Evolutionary conservation across 2,329 filamentous ascomycete genomes (phyloP).

Genomic region (Ascocoryne sarcoides): DNA sequence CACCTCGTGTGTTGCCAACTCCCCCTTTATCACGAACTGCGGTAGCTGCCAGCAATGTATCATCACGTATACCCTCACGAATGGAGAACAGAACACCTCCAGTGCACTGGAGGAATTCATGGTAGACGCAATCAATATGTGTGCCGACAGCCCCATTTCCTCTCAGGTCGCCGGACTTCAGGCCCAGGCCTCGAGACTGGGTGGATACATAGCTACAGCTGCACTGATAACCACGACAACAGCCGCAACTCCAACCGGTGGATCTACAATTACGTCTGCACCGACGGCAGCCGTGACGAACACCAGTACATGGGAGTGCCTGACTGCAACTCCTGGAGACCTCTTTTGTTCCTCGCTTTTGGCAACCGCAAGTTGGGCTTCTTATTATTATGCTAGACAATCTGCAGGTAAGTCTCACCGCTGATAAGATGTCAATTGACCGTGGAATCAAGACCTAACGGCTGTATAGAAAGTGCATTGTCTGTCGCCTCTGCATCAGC

Average conservation of each 20-base stretch:
- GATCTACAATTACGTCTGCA: no score
- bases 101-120: conserved; percentile 5
- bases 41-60: conserved; percentile 21
- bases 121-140: conserved; percentile 13
- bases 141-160: conserved; percentile 10
- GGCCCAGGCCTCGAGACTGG: conserved; percentile 17
- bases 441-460: no score
- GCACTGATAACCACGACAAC: conserved; percentile 4
- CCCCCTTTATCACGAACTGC: conserved; percentile 19
- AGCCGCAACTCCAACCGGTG: not conserved
- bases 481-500: no score
- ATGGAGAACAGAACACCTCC: conserved; percentile 4
- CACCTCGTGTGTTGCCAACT: conserved; percentile 15
- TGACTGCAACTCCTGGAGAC: no score
- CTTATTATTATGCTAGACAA: conserved; percentile 1
- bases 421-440: no score
- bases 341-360: conserved; percentile 4
- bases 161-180: conserved; percentile 11
- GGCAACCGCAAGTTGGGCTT: conserved; percentile 6
- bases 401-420: conserved; percentile 4
- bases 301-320: no score
- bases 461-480: no score
- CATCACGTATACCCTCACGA: conserved; percentile 14
- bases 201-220: conserved; percentile 1
- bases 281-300: no score